Conservation (phyloP, 352 stramenopile species). For the Achlya hypogyna region DNA sequence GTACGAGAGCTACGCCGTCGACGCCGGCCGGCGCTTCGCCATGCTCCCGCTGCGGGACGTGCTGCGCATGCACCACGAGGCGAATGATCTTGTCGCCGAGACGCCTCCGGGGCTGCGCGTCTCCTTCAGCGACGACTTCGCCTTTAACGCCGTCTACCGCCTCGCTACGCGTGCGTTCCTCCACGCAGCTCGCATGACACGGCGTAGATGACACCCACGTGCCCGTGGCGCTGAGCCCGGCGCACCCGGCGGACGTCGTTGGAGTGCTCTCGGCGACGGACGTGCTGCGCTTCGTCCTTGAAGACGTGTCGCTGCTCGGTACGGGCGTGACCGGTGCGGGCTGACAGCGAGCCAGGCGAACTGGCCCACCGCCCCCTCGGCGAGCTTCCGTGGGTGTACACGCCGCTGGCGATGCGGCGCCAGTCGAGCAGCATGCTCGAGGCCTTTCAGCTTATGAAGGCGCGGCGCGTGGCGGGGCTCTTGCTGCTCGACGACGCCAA, state of each 20-base stretch:
- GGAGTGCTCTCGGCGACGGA: background rate
- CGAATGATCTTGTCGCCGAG: background rate
- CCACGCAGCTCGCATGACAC: too few relatives aligned
- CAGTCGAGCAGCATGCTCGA: constrained; percentile 2
- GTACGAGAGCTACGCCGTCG: background rate
- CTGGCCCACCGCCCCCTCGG: background rate
- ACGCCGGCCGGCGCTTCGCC: constrained; percentile 5
- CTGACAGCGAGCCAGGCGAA: background rate
- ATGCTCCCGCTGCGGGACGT: constrained; percentile 1
- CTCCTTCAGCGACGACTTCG: background rate
- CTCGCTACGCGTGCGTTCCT: background rate
- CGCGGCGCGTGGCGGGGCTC: background rate
- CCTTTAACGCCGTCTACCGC: constrained; percentile 9
- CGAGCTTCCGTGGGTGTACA: background rate
- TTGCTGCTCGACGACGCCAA: constrained; percentile 1
- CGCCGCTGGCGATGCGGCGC: background rate
- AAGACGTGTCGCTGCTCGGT: constrained; percentile 8
- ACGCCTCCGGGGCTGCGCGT: background rate
- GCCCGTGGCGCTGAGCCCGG: background rate
- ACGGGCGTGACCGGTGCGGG: background rate
- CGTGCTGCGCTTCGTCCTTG: constrained; percentile 7
- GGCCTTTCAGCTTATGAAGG: background rate
- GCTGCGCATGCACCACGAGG: background rate
- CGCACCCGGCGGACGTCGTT: background rate
- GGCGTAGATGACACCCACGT: background rate